A percentile compares a stretch with the other conserved stretches of the same genome.
Evolutionary conservation across 164 flowering plant genomes (phyloP).

Genomic region (Kingdonia uniflora): DNA sequence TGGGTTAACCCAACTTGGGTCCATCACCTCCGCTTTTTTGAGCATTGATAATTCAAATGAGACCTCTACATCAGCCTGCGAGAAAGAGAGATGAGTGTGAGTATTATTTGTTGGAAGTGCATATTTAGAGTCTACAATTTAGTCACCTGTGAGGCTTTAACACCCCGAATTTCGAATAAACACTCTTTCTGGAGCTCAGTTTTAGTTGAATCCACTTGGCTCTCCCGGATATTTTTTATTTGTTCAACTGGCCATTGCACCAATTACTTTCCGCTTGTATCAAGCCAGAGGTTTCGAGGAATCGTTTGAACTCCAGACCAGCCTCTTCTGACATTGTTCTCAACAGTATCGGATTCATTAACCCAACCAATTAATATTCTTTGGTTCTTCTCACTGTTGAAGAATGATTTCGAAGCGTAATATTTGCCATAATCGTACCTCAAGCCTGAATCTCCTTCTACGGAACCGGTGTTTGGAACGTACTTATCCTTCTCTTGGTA

Average conservation of each 20-base stretch:
- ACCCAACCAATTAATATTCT: too few relatives aligned
- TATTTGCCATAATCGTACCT: too few relatives aligned
- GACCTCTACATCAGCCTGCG: slow-evolving; percentile 44
- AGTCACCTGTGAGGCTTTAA: slow-evolving; percentile 33
- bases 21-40: slow-evolving; percentile 28
- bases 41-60: slow-evolving; percentile 24
- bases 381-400: too few relatives aligned
- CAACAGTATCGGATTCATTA: too few relatives aligned
- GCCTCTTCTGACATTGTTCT: too few relatives aligned
- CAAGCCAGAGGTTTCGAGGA: slow-evolving; percentile 46
- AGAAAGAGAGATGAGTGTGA: too few relatives aligned
- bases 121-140: background rate
- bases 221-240: slow-evolving; percentile 23
- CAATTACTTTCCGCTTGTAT: slow-evolving; percentile 33
- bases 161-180: slow-evolving; percentile 18
- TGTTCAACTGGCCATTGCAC: slow-evolving; percentile 55
- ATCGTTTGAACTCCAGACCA: slow-evolving; percentile 20
- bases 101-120: too few relatives aligned
- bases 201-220: slow-evolving; percentile 2
- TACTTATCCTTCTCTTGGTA: too few relatives aligned
- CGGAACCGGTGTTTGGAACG: too few relatives aligned
- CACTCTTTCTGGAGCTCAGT: slow-evolving; percentile 14
- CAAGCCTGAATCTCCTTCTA: too few relatives aligned
- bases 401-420: too few relatives aligned
- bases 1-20: slow-evolving; percentile 35